Conservation (phyloP, 2,329 filamentous ascomycete species). For the Chaetothyriales sp. region DNA sequence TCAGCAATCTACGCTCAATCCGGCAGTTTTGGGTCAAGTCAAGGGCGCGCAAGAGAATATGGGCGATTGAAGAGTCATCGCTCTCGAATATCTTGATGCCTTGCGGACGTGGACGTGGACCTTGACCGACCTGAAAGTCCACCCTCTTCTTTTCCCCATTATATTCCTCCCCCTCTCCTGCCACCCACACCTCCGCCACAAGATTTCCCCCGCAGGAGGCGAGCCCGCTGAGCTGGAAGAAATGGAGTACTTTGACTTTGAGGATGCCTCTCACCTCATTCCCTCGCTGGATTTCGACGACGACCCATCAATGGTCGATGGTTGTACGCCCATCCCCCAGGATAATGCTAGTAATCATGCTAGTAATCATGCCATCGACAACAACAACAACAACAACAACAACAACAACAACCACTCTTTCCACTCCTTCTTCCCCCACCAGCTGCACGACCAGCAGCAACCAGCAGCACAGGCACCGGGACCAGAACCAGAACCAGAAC, state of each 20-base stretch:
- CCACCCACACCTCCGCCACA: no score
- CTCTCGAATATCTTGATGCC: neutral
- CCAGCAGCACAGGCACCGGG: no score
- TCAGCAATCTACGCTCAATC: neutral
- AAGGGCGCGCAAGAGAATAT: neutral
- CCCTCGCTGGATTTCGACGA: conserved; percentile 24
- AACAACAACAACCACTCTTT: conserved; percentile 18
- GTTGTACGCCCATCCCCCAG: conserved; percentile 26
- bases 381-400: conserved; percentile 16
- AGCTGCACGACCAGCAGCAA: conserved; percentile 27
- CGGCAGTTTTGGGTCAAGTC: neutral
- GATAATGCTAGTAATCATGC: no score
- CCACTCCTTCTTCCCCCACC: conserved; percentile 29
- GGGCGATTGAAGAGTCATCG: conserved; percentile 1
- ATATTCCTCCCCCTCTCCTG: neutral
- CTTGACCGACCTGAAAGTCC: neutral
- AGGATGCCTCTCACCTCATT: conserved; percentile 27
- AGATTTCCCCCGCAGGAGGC: neutral
- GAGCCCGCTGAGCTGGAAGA: conserved; percentile 1
- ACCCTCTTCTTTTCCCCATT: neutral
- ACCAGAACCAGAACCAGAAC: conserved; percentile 17
- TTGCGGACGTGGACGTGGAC: no score
- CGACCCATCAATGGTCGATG: conserved; percentile 25
- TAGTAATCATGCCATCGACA: no score
- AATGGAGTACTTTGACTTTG: conserved; percentile 36